Evolutionary conservation across 2,329 filamentous ascomycete species (phyloP), one percentile per base, ranked within the genome.

Genomic region (Ceratocystis eucalypticola): DNA sequence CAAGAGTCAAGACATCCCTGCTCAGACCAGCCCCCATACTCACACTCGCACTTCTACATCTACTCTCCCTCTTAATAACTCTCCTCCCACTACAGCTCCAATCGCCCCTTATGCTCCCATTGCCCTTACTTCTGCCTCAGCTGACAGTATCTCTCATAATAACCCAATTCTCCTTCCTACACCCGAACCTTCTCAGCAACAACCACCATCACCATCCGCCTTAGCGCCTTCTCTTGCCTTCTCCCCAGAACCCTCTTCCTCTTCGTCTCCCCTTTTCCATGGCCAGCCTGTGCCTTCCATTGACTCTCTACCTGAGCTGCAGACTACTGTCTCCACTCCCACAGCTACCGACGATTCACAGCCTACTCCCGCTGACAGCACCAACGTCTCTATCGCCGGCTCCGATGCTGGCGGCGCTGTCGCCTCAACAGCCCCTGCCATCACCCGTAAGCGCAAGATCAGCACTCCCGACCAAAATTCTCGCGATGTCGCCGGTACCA

Each of bases 311-410:
- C 66, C 66, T 37, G 66, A 67, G 45, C 57, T 67, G n/a, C 66
- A 65, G n/a, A 55, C 57, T 45, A 48, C 62, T 41, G 53, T 48
- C 28, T 67, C 66, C 5, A 67, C 66, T 4, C 66, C 66, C 3
- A 62, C 66, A 15, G 44, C 57, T n/a, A 67, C 53, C 28, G 55
- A 61, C 53, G 66, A 67, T 17, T 67, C 66, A 12, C 66, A 67
- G 53, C 57, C 62, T 5, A 67, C 66, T 17, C 66, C 66, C 45
- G 55, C 55, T 33, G 62, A 62, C 30, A 67, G 66, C 59, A 22
- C 66, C 41, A 57, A 57, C 8, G 53, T 53, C 22, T 67, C 66
- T n/a, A n/a, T 55, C n/a, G 66, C 55, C 6, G 66, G 62, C 33
- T 66, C 65, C 37, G 65, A 62, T 22, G 22, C 59, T n/a, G 65